Percentiles rank a stretch among this genome's conserved stretches.
These are phyloP conservation scores for Fusarium compactum DNA, from an alignment of 2,329 filamentous ascomycete genomes.

Conservation along the genomic window DNA sequence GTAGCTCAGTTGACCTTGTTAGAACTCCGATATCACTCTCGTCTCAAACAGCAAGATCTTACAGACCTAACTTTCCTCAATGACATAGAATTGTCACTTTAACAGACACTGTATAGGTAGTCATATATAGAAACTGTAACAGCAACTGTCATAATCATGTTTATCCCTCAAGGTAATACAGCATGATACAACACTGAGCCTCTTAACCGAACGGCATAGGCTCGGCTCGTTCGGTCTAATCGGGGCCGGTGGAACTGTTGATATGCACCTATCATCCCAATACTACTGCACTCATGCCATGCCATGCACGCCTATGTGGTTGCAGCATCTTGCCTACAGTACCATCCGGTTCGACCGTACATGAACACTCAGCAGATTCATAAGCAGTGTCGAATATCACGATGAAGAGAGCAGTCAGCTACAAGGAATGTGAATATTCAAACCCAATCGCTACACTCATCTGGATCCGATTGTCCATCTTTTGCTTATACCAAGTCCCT, in stretches of 20 bases:
- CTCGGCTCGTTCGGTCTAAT: slow-evolving; percentile 25
- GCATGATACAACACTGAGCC: neutral
- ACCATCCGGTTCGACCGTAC: slow-evolving; percentile 7
- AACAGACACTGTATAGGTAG: neutral
- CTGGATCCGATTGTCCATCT: neutral
- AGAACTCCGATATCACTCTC: neutral
- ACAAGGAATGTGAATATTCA: neutral
- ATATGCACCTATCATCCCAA: slow-evolving; percentile 27
- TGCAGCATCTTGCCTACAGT: slow-evolving; percentile 1
- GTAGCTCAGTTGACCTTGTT: neutral
- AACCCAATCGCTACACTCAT: neutral
- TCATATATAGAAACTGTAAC: neutral
- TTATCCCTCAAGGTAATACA: slow-evolving; percentile 12
- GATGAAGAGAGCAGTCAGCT: neutral
- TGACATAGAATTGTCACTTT: neutral
- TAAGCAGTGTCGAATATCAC: neutral
- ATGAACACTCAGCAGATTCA: neutral
- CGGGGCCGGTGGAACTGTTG: slow-evolving; percentile 13
- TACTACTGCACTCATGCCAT: slow-evolving; percentile 31
- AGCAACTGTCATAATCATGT: neutral
- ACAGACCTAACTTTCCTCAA: neutral
- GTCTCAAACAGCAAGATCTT: neutral
- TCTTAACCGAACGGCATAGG: slow-evolving; percentile 10
- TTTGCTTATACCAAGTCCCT: slow-evolving; percentile 3
- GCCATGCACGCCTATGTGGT: slow-evolving; percentile 14